Base-by-base conservation (phyloP, 2,329 filamentous ascomycete species). In the Myriosclerotinia duriaeana region DNA sequence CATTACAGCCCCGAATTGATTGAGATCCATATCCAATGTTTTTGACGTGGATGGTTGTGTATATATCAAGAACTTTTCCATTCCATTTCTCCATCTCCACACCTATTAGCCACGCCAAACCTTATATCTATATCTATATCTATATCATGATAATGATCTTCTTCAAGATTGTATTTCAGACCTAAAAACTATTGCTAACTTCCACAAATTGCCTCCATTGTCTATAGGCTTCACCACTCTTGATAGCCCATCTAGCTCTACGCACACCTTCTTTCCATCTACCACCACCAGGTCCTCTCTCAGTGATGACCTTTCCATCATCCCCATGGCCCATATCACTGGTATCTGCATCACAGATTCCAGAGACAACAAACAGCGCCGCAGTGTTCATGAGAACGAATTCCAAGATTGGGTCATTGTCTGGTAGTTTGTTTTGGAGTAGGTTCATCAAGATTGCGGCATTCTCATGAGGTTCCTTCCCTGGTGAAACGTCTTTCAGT, bases 351-450 rank as follows among this genome's bases (percentile, higher is more conserved):
- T 98, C 94, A 76, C 93, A 96, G 44, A 97, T 82, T 3, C 95
- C 95, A 2, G 92, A 89, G 4, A 90, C 85, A 0, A 96, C 94
- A 64, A 99, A 85, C 62, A 99, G 80, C 1, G 93, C 92, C 0
- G 94, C 93, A 1, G 94, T 91, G 76, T 99, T 99, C 79, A 98
- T 90, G 62, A 98, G 83, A 26, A 99, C 92, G 75, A 99, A 99
- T 76, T 96, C 89, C 69, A 97, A 79, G 63, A 99, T 91, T 0
- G 95, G 92, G 72, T 97, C 87, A 72, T 96, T 87, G 14, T 84
- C 84, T 0, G 87, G 80, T 56, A 96, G 78, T 77, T 96, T 85
- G 69, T 90, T 89, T 62, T 84, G 83, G 66, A 99, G 79, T 53
- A 99, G 89, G 69, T 84, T 85, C 77, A 88, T 88, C 68, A 99